Evolutionary conservation across 2,329 filamentous ascomycete species (phyloP).

Genomic region (Trichoderma polysporum): DNA sequence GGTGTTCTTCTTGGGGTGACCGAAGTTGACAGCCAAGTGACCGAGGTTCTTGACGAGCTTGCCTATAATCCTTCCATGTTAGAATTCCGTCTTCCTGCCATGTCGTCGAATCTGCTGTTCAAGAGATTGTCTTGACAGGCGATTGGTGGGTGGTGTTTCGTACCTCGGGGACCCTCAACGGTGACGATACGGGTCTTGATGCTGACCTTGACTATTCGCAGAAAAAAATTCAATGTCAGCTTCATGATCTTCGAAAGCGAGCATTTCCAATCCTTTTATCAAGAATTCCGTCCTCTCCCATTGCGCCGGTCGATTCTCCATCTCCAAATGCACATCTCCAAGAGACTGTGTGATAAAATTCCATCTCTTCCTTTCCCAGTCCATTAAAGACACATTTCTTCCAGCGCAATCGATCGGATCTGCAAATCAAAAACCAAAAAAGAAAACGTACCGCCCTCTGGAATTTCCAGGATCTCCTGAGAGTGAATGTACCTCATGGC

Average conservation of each 20-base stretch:
- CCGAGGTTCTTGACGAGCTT: constrained; percentile 96
- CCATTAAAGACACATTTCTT: neutral
- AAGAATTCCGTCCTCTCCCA: neutral
- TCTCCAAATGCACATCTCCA: neutral
- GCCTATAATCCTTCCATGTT: constrained; percentile 50
- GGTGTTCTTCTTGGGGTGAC: constrained; percentile 76
- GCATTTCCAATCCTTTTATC: neutral
- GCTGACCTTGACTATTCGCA: constrained; percentile 80
- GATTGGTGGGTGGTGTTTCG: constrained; percentile 31
- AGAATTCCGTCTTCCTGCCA: constrained; percentile 13
- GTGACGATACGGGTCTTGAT: constrained; percentile 97
- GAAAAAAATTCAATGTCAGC: constrained; percentile 32
- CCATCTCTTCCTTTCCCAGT: neutral
- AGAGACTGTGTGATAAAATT: neutral
- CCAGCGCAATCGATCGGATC: constrained; percentile 12
- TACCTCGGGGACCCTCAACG: constrained; percentile 94
- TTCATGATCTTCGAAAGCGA: constrained; percentile 1
- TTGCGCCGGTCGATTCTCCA: neutral
- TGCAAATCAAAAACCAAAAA: neutral
- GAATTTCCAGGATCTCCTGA: constrained; percentile 91
- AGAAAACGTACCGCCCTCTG: constrained; percentile 83
- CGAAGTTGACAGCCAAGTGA: constrained; percentile 96
- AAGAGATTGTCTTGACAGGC: constrained; percentile 1
- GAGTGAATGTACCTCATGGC: constrained; percentile 99
- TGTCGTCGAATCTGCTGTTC: neutral